Conservation (phyloP, 345 rosid genomes). For the Anastatica hierochuntica region DNA sequence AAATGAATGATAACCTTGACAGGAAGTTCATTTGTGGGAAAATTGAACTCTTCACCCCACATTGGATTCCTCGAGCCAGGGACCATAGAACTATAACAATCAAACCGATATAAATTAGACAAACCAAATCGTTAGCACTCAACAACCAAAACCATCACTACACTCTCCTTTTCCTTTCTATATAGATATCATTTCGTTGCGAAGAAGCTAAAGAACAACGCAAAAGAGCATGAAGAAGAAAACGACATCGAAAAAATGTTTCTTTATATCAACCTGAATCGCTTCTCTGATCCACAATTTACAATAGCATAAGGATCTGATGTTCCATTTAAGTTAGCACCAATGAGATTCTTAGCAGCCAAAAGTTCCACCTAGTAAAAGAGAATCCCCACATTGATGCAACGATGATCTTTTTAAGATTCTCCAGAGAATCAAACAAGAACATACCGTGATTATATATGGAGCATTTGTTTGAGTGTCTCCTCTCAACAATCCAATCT, state of each 20-base stretch:
- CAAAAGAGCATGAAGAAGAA: slow-evolving; percentile 4
- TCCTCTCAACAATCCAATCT: slow-evolving; percentile 61
- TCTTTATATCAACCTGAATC: slow-evolving; percentile 64
- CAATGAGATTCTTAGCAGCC: slow-evolving; percentile 96
- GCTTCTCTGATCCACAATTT: slow-evolving; percentile 87
- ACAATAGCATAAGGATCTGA: slow-evolving; percentile 98
- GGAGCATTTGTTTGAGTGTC: slow-evolving; percentile 59
- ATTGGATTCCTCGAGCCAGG: slow-evolving; percentile 97
- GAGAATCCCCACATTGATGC: not conserved
- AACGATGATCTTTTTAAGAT: no score
- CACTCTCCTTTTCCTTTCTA: not conserved
- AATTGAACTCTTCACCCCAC: slow-evolving; percentile 99
- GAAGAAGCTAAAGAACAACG: slow-evolving; percentile 1
- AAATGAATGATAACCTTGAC: slow-evolving; percentile 44
- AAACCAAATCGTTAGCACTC: not conserved
- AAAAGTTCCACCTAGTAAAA: slow-evolving; percentile 67
- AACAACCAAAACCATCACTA: slow-evolving; percentile 14
- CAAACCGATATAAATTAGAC: slow-evolving; percentile 8
- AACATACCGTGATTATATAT: slow-evolving; percentile 33
- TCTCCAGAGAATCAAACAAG: no score
- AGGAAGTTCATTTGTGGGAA: slow-evolving; percentile 85
- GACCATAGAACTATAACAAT: slow-evolving; percentile 74
- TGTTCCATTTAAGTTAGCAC: slow-evolving; percentile 92
- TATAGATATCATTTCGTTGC: slow-evolving; percentile 7
- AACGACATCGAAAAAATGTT: not conserved